Evolutionary conservation across 2,329 filamentous ascomycete species (phyloP).

Genomic region (Beauveria bassiana): DNA sequence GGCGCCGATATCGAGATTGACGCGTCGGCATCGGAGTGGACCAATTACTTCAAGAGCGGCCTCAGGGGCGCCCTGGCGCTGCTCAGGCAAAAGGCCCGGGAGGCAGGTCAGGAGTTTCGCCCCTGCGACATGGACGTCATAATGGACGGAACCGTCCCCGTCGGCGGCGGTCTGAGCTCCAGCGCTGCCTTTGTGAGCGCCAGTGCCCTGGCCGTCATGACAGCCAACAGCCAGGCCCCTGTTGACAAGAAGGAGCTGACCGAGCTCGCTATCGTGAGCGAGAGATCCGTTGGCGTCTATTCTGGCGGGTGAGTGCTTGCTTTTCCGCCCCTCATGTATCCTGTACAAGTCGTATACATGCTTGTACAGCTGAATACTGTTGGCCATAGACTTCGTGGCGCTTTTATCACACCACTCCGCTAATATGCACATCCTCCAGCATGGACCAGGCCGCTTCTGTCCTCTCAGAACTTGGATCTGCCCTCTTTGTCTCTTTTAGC

Average conservation of each 20-base stretch:
- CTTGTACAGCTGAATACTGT: neutral
- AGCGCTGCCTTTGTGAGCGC: slow-evolving; percentile 91
- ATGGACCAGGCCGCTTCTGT: slow-evolving; percentile 98
- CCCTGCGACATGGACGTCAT: slow-evolving; percentile 75
- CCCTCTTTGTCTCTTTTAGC: slow-evolving; percentile 84
- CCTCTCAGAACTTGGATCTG: slow-evolving; percentile 77
- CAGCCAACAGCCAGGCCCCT: slow-evolving; percentile 67
- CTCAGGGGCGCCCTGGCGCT: slow-evolving; percentile 74
- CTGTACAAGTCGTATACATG: neutral
- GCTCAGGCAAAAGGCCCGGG: slow-evolving; percentile 57
- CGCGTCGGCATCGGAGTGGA: slow-evolving; percentile 81
- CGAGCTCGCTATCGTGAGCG: slow-evolving; percentile 88
- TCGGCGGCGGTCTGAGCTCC: slow-evolving; percentile 85
- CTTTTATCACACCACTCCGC: neutral
- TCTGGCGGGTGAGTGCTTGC: slow-evolving; percentile 66
- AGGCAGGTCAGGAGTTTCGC: slow-evolving; percentile 41
- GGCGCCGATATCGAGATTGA: slow-evolving; percentile 69
- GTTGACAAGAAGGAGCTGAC: slow-evolving; percentile 89
- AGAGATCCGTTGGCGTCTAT: slow-evolving; percentile 91
- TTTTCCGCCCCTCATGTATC: neutral
- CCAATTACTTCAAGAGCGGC: slow-evolving; percentile 96
- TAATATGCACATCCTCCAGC: slow-evolving; percentile 33
- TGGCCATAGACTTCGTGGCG: neutral
- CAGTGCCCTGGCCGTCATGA: slow-evolving; percentile 79
- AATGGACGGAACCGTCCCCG: slow-evolving; percentile 85